phyloP scores from a whole-genome alignment of 2,329 filamentous ascomycete genomes.

The Alternaria sp. region DNA sequence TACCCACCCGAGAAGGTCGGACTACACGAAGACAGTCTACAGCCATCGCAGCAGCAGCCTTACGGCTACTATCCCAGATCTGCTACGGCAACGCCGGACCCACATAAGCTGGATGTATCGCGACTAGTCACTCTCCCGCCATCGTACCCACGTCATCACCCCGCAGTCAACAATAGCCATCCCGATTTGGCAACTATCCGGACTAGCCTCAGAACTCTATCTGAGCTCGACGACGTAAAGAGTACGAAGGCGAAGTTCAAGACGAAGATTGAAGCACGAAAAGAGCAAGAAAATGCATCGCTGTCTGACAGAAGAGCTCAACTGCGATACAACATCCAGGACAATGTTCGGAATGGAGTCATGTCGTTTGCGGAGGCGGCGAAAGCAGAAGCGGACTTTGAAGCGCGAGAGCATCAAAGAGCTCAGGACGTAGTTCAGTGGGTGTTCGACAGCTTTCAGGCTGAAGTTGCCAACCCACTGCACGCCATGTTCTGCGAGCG shows the following conservation, averaged over 20 bases:
- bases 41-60: conserved; percentile 46
- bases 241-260: conserved; percentile 66
- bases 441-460: conserved; percentile 85
- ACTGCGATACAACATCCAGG: conserved; percentile 77
- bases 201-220: conserved; percentile 73
- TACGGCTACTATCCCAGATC: conserved; percentile 46
- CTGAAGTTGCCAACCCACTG: conserved; percentile 79
- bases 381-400: conserved; percentile 77
- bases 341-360: conserved; percentile 76
- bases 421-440: conserved; percentile 76
- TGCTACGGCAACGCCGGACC: conserved; percentile 56
- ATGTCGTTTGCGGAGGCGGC: conserved; percentile 85
- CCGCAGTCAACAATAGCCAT: conserved; percentile 94
- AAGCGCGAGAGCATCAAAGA: conserved; percentile 71
- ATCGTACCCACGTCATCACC: conserved; percentile 91
- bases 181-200: conserved; percentile 84
- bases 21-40: conserved; percentile 56
- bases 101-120: conserved; percentile 78
- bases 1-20: conserved; percentile 72
- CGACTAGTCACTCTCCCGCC: conserved; percentile 91
- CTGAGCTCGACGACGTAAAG: conserved; percentile 75
- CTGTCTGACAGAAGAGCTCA: conserved; percentile 68
- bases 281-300: conserved; percentile 60
- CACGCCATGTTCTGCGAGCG: conserved; percentile 80
- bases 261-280: conserved; percentile 59